A percentile compares a stretch with the other conserved stretches of the same genome.
These are phyloP conservation scores for Tetrahymena elliotti DNA, from an alignment of 73 alveolate genomes.

Conservation along the genomic window DNA sequence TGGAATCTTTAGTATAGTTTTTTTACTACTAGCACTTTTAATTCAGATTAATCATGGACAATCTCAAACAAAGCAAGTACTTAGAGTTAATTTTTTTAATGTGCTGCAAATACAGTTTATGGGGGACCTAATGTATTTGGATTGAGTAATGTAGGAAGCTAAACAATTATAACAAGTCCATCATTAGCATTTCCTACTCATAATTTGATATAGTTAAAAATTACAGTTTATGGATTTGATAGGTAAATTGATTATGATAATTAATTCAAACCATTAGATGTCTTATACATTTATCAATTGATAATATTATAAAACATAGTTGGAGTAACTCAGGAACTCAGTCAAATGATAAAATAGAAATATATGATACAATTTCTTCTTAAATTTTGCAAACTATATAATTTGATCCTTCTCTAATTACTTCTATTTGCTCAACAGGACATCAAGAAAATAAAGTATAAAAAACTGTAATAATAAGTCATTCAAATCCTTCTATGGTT, in stretches of 20 bases:
- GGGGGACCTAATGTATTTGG: neutral
- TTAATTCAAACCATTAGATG: neutral
- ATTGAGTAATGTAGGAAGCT: neutral
- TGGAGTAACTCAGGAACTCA: neutral
- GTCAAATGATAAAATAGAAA: neutral
- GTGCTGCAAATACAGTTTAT: neutral
- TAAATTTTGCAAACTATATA: neutral
- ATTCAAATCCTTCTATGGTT: neutral
- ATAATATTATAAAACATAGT: neutral
- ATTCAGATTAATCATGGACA: neutral
- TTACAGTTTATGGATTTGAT: neutral
- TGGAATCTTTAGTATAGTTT: neutral
- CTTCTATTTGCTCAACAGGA: neutral
- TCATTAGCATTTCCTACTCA: neutral
- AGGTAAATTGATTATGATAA: neutral
- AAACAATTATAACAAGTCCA: neutral
- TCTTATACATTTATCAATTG: neutral
- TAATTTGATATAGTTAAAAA: neutral
- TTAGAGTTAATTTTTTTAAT: neutral
- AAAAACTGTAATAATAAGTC: neutral
- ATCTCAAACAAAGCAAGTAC: neutral
- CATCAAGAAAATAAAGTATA: neutral
- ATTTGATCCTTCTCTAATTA: neutral
- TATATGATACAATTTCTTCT: neutral
- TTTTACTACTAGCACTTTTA: neutral